Evolutionary conservation across 139 green algal genomes (phyloP).

Genomic region (Volvox africanus): DNA sequence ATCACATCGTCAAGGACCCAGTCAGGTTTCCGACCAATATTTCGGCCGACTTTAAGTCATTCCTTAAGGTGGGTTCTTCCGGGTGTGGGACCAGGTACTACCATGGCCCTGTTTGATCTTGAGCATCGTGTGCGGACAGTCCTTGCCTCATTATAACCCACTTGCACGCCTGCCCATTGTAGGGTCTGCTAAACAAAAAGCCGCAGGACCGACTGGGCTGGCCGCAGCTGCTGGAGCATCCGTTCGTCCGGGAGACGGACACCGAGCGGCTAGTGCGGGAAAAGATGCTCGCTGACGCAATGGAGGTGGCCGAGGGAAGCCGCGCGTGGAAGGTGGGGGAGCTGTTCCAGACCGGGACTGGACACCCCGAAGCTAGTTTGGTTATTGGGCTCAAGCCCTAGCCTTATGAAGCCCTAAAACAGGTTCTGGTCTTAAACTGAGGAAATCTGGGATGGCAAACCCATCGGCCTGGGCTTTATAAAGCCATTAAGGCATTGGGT

Average conservation of each 20-base stretch:
- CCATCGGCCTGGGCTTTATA: no score
- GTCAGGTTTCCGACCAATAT: constrained; percentile 94
- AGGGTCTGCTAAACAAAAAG: constrained; percentile 97
- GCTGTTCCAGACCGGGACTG: no score
- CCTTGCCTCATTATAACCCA: not conserved
- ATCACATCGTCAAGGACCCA: constrained; percentile 84
- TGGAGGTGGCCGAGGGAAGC: constrained; percentile 67
- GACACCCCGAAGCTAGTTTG: no score
- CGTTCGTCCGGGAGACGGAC: constrained; percentile 90
- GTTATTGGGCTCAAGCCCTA: no score
- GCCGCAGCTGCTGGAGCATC: constrained; percentile 93
- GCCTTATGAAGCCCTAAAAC: no score
- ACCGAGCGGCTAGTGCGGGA: constrained; percentile 34
- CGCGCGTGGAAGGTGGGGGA: constrained; percentile 65
- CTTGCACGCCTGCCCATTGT: not conserved
- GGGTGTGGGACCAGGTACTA: no score
- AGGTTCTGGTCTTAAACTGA: no score
- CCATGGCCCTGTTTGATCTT: no score
- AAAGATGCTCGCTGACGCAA: constrained; percentile 33
- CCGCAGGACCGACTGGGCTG: constrained; percentile 88
- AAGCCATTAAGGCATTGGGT: no score
- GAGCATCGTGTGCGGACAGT: no score
- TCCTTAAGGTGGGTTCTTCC: constrained; percentile 81
- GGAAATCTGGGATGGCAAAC: no score
- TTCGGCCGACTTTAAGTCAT: constrained; percentile 89